Conservation (phyloP, 805 yeast genomes). For the Metschnikowia hibisci region DNA sequence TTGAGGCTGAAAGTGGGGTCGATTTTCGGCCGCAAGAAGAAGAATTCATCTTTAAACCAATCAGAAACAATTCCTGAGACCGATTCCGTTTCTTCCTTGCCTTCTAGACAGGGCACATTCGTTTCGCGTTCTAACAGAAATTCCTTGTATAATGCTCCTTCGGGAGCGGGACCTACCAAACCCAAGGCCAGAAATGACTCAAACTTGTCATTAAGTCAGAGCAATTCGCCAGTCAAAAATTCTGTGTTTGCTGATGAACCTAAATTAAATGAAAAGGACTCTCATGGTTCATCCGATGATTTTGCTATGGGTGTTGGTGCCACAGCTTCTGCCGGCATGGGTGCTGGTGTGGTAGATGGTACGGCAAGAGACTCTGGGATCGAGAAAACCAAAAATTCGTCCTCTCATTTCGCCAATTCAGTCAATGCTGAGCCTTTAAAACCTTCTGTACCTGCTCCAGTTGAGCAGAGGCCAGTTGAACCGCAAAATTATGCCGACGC, state of each 20-base stretch:
- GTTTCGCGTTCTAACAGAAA: constrained; percentile 12
- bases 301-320: neutral
- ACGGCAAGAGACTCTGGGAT: neutral
- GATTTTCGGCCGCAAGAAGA: constrained; percentile 59
- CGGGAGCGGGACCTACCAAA: constrained; percentile 1
- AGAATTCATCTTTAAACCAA: constrained; percentile 29
- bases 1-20: constrained; percentile 74
- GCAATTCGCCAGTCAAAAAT: neutral
- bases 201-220: neutral
- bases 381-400: neutral
- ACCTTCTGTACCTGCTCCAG: neutral
- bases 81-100: constrained; percentile 24
- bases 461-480: neutral
- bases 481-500: neutral
- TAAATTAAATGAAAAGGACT: neutral
- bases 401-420: neutral
- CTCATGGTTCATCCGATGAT: neutral
- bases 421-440: constrained; percentile 3
- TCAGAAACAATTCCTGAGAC: constrained; percentile 33
- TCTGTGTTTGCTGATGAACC: neutral
- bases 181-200: constrained; percentile 1
- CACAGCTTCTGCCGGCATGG: neutral
- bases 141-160: constrained; percentile 11
- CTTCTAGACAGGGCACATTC: constrained; percentile 11
- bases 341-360: neutral